These are phyloP conservation scores for Pinus tabuliformis DNA, from an alignment of 75 land plant species.

Conservation along the genomic window DNA sequence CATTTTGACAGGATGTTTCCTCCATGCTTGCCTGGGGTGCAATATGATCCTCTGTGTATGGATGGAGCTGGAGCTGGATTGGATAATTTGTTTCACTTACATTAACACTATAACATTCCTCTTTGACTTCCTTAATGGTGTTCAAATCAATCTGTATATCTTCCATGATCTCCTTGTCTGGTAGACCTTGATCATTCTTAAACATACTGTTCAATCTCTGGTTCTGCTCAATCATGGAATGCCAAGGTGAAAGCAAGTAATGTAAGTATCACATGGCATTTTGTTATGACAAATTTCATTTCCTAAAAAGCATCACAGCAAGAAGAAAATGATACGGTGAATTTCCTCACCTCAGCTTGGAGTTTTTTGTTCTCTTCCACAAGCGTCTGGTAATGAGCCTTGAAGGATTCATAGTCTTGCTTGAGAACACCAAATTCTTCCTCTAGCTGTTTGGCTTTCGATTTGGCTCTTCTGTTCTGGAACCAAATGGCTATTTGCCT, in stretches of 20 bases:
- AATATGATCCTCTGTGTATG: neutral
- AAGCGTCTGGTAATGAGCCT: neutral
- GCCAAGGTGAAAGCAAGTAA: neutral
- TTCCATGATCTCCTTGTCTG: neutral
- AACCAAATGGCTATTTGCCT: slow-evolving; percentile 65
- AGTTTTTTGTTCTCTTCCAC: slow-evolving; percentile 15
- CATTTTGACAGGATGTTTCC: neutral
- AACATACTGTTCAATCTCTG: neutral
- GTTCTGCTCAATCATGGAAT: neutral
- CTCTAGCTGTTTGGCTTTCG: slow-evolving; percentile 45
- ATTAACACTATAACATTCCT: neutral
- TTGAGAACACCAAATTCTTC: slow-evolving; percentile 21
- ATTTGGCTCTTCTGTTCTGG: slow-evolving; percentile 58
- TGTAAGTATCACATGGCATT: neutral
- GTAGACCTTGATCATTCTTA: neutral
- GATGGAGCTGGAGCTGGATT: neutral
- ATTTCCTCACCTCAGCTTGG: slow-evolving; percentile 8
- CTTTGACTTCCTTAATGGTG: neutral
- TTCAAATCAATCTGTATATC: neutral
- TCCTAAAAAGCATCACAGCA: neutral
- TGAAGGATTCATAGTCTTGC: slow-evolving; percentile 19
- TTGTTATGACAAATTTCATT: neutral
- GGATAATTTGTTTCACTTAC: too few species aligned
- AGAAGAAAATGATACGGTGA: neutral
- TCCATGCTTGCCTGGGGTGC: neutral